Evolutionary conservation across 2,329 filamentous ascomycete species (phyloP).

Genomic region (Colletotrichum siamense): DNA sequence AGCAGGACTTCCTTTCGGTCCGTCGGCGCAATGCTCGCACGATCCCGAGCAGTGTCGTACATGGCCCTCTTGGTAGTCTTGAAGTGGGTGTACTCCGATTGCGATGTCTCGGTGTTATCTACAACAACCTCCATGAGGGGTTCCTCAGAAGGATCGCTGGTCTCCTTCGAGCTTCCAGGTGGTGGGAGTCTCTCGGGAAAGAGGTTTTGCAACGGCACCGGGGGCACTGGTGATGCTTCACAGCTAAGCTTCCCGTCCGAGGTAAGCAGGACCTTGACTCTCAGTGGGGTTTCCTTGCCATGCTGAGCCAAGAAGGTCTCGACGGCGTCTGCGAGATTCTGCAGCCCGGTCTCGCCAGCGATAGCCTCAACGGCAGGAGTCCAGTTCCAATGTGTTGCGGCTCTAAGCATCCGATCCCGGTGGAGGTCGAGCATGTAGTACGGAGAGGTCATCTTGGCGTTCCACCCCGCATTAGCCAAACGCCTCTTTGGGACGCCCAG

Average conservation of each 20-base stretch:
- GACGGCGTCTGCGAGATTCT: conserved; percentile 35
- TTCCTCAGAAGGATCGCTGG: conserved; percentile 29
- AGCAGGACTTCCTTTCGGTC: conserved; percentile 77
- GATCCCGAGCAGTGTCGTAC: conserved; percentile 73
- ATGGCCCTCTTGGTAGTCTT: conserved; percentile 80
- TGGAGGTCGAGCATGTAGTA: conserved; percentile 85
- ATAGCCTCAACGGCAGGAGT: conserved; percentile 47
- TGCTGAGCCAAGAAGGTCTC: conserved; percentile 39
- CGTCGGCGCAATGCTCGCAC: conserved; percentile 58
- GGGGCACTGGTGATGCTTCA: conserved; percentile 14
- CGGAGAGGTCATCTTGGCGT: conserved; percentile 58
- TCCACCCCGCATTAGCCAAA: conserved; percentile 54
- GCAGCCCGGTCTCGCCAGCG: conserved; percentile 50
- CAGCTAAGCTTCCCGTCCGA: conserved; percentile 52
- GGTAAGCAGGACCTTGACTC: conserved; percentile 62
- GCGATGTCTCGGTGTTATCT: conserved; percentile 44
- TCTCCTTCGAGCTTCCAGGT: conserved; percentile 36
- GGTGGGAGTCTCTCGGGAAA: conserved; percentile 62
- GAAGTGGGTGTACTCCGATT: conserved; percentile 76
- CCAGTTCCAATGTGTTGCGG: conserved; percentile 64
- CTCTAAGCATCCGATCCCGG: conserved; percentile 75
- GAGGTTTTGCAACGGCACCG: conserved; percentile 54
- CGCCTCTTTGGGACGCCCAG: conserved; percentile 42
- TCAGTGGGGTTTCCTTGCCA: conserved; percentile 37
- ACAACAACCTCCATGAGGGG: conserved; percentile 48